Evolutionary conservation across 768 basidiomycete genomes (phyloP).

Genomic region (Boletus speciosus): DNA sequence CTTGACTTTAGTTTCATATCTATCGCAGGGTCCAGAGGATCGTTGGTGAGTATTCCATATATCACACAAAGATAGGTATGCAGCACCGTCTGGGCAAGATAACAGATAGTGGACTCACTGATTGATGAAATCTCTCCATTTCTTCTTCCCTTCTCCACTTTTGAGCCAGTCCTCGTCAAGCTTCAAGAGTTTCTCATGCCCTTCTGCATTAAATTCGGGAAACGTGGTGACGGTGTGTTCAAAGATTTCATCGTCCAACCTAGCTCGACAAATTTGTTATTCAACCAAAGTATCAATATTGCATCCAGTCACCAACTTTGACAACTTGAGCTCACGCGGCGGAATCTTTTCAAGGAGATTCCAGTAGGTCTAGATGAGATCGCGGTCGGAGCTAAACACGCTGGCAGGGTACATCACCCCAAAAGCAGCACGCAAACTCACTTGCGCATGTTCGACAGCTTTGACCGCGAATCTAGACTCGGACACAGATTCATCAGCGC

Average conservation of each 20-base stretch:
- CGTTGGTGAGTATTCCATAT: constrained; percentile 6
- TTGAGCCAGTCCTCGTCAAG: constrained; percentile 95
- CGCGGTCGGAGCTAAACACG: constrained; percentile 6
- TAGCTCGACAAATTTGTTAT: constrained; percentile 31
- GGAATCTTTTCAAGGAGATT: constrained; percentile 80
- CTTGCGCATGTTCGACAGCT: constrained; percentile 95
- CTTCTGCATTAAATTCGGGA: constrained; percentile 65
- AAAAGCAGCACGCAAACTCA: constrained; percentile 33
- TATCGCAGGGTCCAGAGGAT: constrained; percentile 23
- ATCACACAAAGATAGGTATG: not conserved
- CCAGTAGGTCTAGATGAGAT: constrained; percentile 77
- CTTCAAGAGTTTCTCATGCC: constrained; percentile 45
- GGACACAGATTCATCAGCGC: constrained; percentile 10
- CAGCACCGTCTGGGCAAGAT: not conserved
- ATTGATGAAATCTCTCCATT: constrained; percentile 87
- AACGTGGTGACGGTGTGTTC: constrained; percentile 71
- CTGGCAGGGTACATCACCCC: not conserved
- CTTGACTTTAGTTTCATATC: constrained; percentile 86
- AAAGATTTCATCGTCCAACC: constrained; percentile 90
- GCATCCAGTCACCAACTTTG: constrained; percentile 53
- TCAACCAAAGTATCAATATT: constrained; percentile 1
- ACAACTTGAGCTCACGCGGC: constrained; percentile 74
- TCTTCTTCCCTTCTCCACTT: constrained; percentile 77
- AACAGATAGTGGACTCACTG: constrained; percentile 40
- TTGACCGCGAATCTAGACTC: constrained; percentile 53